Conservation (phyloP, 208 protist species). For the Trichomonas gallinae region DNA sequence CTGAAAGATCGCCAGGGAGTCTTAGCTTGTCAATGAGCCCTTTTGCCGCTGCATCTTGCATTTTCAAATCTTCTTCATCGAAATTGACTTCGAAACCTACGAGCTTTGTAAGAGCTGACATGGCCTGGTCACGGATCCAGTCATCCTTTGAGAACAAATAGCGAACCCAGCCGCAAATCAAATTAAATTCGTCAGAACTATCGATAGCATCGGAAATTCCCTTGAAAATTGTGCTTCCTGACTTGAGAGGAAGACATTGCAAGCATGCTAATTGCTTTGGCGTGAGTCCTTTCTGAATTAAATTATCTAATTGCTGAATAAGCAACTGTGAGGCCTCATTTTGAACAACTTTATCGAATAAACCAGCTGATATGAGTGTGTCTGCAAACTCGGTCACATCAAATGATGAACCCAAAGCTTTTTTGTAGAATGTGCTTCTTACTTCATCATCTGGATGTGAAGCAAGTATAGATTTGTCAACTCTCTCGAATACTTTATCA, state of each 20-base stretch:
- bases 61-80: neutral
- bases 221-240: neutral
- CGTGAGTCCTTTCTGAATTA: neutral
- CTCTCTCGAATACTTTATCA: neutral
- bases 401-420: neutral
- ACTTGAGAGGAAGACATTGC: neutral
- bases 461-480: neutral
- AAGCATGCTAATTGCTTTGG: neutral
- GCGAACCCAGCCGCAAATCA: neutral
- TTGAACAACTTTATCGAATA: neutral
- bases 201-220: neutral
- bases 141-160: neutral
- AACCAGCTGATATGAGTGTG: neutral
- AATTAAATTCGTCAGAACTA: neutral
- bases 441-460: neutral
- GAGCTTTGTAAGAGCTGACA: neutral
- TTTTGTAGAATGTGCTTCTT: neutral
- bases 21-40: neutral
- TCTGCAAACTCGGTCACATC: neutral
- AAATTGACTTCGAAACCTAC: neutral
- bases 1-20: neutral
- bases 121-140: neutral
- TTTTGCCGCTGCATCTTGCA: neutral
- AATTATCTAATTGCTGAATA: neutral
- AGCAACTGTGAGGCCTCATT: neutral